phyloP scores from a whole-genome alignment of 176 grass and related monocot genomes.

The Eleusine indica region DNA sequence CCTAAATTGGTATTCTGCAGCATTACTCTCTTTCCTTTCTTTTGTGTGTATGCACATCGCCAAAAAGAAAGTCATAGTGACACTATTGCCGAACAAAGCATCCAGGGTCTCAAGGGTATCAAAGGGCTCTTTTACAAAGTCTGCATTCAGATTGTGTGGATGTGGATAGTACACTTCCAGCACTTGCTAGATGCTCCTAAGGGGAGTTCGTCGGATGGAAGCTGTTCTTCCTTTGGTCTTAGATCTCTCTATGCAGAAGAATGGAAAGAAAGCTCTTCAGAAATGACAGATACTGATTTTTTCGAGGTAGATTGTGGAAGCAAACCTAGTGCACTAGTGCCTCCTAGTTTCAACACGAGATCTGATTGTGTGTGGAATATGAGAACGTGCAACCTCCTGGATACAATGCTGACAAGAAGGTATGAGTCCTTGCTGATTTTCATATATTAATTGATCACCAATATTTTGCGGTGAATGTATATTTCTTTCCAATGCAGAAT shows the following conservation, averaged over 20 bases:
- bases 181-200: background rate
- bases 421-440: background rate
- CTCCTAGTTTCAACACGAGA: background rate
- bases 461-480: background rate
- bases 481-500: background rate
- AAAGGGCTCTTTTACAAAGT: background rate
- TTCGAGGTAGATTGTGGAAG: background rate
- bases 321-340: background rate
- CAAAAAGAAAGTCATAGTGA: background rate
- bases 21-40: background rate
- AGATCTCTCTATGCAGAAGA: constrained; percentile 25
- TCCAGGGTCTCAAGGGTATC: background rate
- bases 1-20: constrained; percentile 10
- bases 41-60: too few species aligned
- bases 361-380: background rate
- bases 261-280: constrained; percentile 12
- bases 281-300: background rate
- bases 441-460: background rate
- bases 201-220: background rate
- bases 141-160: background rate
- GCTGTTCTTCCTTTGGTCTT: constrained; percentile 1
- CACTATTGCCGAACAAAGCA: constrained; percentile 5
- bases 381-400: constrained; percentile 1
- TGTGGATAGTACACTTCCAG: background rate
- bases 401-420: constrained; percentile 23